Conservation (phyloP, 2,329 filamentous ascomycete genomes). For the Ceratocystis cubensis region DNA sequence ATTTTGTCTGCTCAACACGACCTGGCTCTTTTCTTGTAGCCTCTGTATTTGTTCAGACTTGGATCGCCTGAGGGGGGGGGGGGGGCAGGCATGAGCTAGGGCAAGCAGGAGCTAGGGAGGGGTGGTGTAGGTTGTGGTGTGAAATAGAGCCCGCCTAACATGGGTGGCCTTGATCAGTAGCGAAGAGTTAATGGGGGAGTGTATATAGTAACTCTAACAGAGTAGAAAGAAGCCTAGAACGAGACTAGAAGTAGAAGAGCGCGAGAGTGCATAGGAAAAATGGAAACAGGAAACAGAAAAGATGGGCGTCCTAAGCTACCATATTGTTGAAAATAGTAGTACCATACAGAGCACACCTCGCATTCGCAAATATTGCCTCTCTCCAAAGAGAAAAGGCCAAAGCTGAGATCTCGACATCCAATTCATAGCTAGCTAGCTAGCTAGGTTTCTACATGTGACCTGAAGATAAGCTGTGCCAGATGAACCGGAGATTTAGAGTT, state of each 20-base stretch:
- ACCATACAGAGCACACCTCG: too few species aligned
- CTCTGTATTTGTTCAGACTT: not conserved
- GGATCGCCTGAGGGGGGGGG: not conserved
- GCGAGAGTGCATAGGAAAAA: not conserved
- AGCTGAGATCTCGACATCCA: not conserved
- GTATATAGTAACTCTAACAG: not conserved
- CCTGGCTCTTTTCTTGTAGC: not conserved
- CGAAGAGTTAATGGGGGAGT: not conserved
- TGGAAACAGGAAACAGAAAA: not conserved
- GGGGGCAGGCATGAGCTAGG: too few species aligned
- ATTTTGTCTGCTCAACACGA: not conserved
- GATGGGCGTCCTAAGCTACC: not conserved
- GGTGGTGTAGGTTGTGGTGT: not conserved
- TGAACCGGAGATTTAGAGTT: conserved; percentile 1
- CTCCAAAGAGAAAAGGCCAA: too few species aligned
- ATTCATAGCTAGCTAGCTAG: not conserved
- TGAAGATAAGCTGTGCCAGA: not conserved
- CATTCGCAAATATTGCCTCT: too few species aligned
- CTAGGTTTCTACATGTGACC: not conserved
- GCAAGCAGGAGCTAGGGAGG: not conserved
- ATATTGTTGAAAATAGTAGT: too few species aligned
- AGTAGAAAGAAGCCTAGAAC: conserved; percentile 1
- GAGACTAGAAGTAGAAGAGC: not conserved
- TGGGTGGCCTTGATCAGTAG: not conserved
- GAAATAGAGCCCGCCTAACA: not conserved